These are phyloP conservation scores for Aspergillus jensenii DNA, from an alignment of 2,329 filamentous ascomycete genomes.

Conservation along the genomic window DNA sequence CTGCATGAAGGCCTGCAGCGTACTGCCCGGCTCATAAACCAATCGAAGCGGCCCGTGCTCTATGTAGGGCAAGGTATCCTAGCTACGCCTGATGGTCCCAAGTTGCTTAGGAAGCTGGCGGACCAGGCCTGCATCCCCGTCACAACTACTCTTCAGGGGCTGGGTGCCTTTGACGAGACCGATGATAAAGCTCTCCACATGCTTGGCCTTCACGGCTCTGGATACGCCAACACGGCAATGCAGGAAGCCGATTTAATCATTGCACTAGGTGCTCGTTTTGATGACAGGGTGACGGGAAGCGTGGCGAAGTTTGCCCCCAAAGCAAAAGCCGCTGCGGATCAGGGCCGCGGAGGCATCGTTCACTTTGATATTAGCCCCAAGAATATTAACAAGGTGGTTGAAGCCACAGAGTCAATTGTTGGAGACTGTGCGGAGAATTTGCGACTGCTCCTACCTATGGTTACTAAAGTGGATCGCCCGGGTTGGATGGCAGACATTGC, in stretches of 20 bases:
- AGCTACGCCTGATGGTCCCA: conserved; percentile 72
- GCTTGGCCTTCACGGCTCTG: conserved; percentile 97
- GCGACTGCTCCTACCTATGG: conserved; percentile 68
- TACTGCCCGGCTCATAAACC: conserved; percentile 79
- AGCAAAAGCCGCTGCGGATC: conserved; percentile 78
- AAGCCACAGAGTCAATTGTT: conserved; percentile 92
- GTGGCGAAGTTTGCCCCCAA: conserved; percentile 84
- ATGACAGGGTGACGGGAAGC: conserved; percentile 86
- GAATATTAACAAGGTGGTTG: conserved; percentile 99
- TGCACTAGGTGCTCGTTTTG: conserved; percentile 88
- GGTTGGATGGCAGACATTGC: conserved; percentile 73
- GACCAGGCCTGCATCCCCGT: conserved; percentile 92
- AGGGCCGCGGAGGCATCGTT: conserved; percentile 88
- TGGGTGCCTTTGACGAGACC: conserved; percentile 89
- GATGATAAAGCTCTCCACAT: conserved; percentile 95
- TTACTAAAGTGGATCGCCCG: conserved; percentile 83
- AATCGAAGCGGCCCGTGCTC: conserved; percentile 89
- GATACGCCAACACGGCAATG: conserved; percentile 97
- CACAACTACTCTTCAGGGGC: conserved; percentile 90
- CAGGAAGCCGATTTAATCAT: conserved; percentile 96
- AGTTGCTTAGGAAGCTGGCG: conserved; percentile 78
- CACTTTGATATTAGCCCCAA: conserved; percentile 99
- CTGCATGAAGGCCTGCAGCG: conserved; percentile 71
- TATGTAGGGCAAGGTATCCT: conserved; percentile 93
- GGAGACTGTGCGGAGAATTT: conserved; percentile 86